These are phyloP conservation scores for Lactarius vividus DNA, from an alignment of 768 basidiomycete species.

Conservation along the genomic window DNA sequence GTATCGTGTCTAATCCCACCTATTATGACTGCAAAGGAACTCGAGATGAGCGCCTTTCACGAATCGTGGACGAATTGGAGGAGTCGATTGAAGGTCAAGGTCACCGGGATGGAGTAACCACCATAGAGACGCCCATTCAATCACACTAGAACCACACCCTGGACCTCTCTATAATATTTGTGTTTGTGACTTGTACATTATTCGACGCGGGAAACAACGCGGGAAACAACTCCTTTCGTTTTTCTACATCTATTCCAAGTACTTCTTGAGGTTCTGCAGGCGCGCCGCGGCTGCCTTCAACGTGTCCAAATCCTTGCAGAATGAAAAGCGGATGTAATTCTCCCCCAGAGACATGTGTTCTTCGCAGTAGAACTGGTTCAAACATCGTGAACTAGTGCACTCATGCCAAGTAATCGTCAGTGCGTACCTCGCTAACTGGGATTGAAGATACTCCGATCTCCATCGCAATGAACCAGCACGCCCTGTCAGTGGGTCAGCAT, in stretches of 20 bases:
- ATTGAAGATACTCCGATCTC: conserved; percentile 91
- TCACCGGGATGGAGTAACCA: conserved; percentile 13
- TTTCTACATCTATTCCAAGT: conserved; percentile 36
- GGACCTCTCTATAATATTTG: background rate
- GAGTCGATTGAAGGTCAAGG: conserved; percentile 12
- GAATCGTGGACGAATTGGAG: conserved; percentile 60
- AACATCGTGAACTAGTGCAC: background rate
- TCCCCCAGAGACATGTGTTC: conserved; percentile 87
- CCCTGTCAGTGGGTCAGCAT: conserved; percentile 44
- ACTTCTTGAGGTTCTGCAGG: conserved; percentile 72
- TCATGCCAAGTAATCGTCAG: conserved; percentile 28
- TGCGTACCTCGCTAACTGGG: conserved; percentile 84
- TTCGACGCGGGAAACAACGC: conserved; percentile 6
- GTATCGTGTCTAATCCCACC: conserved; percentile 74
- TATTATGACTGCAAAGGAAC: conserved; percentile 68
- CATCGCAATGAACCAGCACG: conserved; percentile 93
- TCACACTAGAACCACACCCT: conserved; percentile 2
- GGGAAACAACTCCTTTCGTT: background rate
- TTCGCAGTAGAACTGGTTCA: conserved; percentile 80
- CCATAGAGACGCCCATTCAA: background rate
- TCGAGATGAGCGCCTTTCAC: conserved; percentile 59
- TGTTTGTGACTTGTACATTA: conserved; percentile 3
- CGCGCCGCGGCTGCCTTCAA: conserved; percentile 78
- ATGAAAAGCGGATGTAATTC: conserved; percentile 83
- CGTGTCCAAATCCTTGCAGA: conserved; percentile 93